These are phyloP conservation scores for Gentiana straminea DNA, from an alignment of 257 asterid genomes.

Conservation along the genomic window DNA sequence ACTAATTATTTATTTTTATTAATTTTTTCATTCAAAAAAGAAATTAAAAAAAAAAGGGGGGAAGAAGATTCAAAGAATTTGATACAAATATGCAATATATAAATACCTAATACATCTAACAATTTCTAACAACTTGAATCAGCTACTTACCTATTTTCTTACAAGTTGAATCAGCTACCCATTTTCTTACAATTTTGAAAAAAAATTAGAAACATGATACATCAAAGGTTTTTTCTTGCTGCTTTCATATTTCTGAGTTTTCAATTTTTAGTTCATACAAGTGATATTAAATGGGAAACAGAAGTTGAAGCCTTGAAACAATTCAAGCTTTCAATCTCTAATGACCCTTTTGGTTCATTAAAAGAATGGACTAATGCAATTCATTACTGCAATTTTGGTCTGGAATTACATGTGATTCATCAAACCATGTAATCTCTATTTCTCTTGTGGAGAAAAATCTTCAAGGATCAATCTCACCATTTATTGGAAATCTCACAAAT, in stretches of 20 bases:
- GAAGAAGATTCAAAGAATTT: no score
- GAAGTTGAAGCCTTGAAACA: conserved; percentile 49
- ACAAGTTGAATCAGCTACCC: no score
- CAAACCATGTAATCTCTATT: conserved; percentile 33
- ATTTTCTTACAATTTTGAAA: no score
- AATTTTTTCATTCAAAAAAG: no score
- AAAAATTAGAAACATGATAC: no score
- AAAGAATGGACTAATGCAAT: conserved; percentile 41
- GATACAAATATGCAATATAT: no score
- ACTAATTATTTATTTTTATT: no score
- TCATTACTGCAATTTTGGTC: conserved; percentile 76
- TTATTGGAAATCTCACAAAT: conserved; percentile 49
- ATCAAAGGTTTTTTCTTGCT: no score
- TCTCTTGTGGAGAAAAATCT: conserved; percentile 42
- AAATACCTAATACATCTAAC: no score
- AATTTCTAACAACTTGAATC: no score
- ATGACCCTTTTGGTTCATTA: conserved; percentile 44
- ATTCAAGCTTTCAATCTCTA: conserved; percentile 37
- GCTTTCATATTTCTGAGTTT: background rate
- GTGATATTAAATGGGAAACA: conserved; percentile 11
- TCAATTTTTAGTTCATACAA: conserved; percentile 20
- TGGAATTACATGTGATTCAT: conserved; percentile 43
- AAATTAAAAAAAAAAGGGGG: no score
- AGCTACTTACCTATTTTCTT: no score
- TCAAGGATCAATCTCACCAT: conserved; percentile 43